phyloP scores from a whole-genome alignment of 2,329 filamentous ascomycete genomes.

The Trichoderma brevicompactum region DNA sequence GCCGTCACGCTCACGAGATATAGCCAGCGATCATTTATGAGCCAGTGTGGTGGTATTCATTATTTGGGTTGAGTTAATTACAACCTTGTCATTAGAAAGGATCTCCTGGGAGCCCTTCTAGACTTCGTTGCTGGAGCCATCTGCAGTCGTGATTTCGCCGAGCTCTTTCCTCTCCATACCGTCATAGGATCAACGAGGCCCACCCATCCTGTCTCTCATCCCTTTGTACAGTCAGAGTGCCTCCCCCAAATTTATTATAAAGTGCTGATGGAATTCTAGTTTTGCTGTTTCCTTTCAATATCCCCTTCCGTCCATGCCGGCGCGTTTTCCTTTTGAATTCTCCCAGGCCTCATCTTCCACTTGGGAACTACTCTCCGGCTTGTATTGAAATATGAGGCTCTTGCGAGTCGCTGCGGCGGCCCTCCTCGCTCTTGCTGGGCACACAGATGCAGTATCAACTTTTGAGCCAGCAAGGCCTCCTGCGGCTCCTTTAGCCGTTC shows the following conservation, averaged over 20 bases:
- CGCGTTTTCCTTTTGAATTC: background rate
- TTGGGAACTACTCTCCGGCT: background rate
- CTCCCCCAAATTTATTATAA: constrained; percentile 7
- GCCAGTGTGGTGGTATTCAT: constrained; percentile 9
- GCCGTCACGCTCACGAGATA: background rate
- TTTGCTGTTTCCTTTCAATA: background rate
- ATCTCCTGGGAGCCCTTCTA: background rate
- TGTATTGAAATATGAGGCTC: constrained; percentile 32
- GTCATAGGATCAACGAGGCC: constrained; percentile 26
- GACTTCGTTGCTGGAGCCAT: background rate
- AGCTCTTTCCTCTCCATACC: constrained; percentile 9
- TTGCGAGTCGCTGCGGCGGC: constrained; percentile 33
- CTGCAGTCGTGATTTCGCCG: constrained; percentile 3
- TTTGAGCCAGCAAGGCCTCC: constrained; percentile 69
- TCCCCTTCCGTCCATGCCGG: background rate
- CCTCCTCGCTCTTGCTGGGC: constrained; percentile 31
- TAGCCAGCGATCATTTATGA: background rate
- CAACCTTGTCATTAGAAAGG: background rate
- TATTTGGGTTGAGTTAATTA: constrained; percentile 2
- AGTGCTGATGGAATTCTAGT: background rate
- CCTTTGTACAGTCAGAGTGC: background rate
- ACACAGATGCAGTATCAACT: constrained; percentile 48
- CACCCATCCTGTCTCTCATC: constrained; percentile 21
- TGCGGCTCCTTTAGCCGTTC: constrained; percentile 72
- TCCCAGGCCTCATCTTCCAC: background rate